Percentiles rank a stretch among this genome's conserved stretches.
These are phyloP conservation scores for Takakia lepidozioides DNA, from an alignment of 225 moss, liverwort and hornwort species.

Conservation along the genomic window DNA sequence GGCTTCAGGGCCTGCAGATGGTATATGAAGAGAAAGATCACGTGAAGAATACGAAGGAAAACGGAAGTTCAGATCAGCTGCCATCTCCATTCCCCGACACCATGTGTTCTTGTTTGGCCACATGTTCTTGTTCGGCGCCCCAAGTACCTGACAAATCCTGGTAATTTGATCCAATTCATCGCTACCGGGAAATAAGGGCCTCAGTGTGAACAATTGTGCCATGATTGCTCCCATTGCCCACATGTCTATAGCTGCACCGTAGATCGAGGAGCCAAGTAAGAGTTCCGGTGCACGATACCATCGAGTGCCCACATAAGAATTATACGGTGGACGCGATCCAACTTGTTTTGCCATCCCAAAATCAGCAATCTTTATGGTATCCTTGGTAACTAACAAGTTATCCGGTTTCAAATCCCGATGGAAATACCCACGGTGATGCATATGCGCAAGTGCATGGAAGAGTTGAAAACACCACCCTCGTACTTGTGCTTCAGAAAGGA, in stretches of 20 bases:
- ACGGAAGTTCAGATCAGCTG: conserved; percentile 48
- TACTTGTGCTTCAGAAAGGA: too few species aligned
- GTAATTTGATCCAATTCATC: conserved; percentile 64
- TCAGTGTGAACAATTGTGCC: conserved; percentile 83
- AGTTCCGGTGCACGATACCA: conserved; percentile 83
- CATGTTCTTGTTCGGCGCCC: too few species aligned
- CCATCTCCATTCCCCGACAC: conserved; percentile 77
- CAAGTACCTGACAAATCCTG: conserved; percentile 62
- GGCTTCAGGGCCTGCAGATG: conserved; percentile 61
- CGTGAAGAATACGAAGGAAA: conserved; percentile 58
- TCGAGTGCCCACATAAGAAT: conserved; percentile 63
- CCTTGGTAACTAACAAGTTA: conserved; percentile 65
- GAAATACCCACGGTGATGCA: too few species aligned
- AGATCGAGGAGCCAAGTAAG: conserved; percentile 54
- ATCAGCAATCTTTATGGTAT: conserved; percentile 70
- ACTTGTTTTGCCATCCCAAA: conserved; percentile 72
- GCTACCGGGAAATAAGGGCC: conserved; percentile 80
- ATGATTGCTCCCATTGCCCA: conserved; percentile 96
- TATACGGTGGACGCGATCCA: conserved; percentile 47
- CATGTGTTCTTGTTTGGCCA: conserved; percentile 57
- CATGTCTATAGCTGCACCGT: conserved; percentile 63
- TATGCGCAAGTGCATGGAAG: too few species aligned
- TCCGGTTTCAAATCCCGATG: too few species aligned
- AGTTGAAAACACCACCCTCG: too few species aligned
- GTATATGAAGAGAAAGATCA: conserved; percentile 50